These are phyloP conservation scores for Chaetomiaceae sp. DNA, from an alignment of 2,329 filamentous ascomycete species.

Conservation along the genomic window DNA sequence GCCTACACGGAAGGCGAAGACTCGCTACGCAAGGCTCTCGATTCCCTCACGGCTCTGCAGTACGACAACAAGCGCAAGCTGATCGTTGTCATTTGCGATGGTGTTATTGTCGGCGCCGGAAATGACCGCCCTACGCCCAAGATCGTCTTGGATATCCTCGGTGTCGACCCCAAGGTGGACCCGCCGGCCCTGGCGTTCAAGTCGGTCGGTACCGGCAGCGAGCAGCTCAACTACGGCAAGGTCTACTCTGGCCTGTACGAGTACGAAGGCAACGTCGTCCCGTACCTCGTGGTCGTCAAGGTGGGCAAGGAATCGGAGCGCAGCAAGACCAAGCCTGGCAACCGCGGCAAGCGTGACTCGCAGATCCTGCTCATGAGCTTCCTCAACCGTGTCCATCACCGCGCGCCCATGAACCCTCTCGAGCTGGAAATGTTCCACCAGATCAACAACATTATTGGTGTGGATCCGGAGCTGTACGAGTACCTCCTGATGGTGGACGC, in stretches of 20 bases:
- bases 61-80: conserved; percentile 99
- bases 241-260: conserved; percentile 98
- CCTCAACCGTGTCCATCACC: conserved; percentile 95
- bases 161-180: conserved; percentile 94
- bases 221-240: conserved; percentile 97
- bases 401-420: conserved; percentile 87
- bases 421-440: conserved; percentile 99
- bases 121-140: conserved; percentile 97
- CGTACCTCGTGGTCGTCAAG: conserved; percentile 93
- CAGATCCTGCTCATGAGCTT: conserved; percentile 96
- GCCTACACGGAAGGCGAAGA: conserved; percentile 98
- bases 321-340: conserved; percentile 84
- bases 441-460: conserved; percentile 98
- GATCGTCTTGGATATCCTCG: conserved; percentile 94
- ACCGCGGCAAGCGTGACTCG: conserved; percentile 97
- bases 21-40: conserved; percentile 83
- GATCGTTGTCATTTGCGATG: conserved; percentile 93
- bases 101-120: conserved; percentile 91
- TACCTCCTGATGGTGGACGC: conserved; percentile 97
- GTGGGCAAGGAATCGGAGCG: conserved; percentile 96
- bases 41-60: conserved; percentile 88
- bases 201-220: conserved; percentile 80
- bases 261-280: conserved; percentile 94
- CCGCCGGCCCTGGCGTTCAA: conserved; percentile 92
- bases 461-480: conserved; percentile 95